Conservation (phyloP, 1,284 basidiomycete genomes). For the Kwoniella shivajii region DNA sequence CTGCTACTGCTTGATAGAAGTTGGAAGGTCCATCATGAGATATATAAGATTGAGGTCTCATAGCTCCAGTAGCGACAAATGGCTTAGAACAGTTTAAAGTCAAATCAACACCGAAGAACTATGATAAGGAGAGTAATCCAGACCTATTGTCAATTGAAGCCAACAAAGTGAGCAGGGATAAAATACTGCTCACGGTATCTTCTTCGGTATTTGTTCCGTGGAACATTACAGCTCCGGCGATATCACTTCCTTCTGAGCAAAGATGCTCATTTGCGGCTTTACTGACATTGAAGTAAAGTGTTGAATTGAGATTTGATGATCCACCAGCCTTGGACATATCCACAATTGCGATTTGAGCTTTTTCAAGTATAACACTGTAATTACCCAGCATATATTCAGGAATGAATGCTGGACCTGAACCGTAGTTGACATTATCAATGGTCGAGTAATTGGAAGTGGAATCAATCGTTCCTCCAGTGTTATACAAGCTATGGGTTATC, state of each 20-base stretch:
- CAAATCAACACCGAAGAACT: conserved; percentile 20
- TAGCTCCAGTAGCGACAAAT: conserved; percentile 47
- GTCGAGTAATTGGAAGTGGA: conserved; percentile 14
- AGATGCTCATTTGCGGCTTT: conserved; percentile 34
- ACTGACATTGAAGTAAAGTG: conserved; percentile 29
- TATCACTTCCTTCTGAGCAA: conserved; percentile 27
- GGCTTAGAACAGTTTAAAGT: conserved; percentile 35
- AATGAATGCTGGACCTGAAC: not conserved
- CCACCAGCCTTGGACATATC: conserved; percentile 8
- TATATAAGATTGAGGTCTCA: conserved; percentile 46
- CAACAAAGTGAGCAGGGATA: not conserved
- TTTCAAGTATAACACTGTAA: conserved; percentile 16
- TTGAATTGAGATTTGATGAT: conserved; percentile 25
- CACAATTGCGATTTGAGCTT: conserved; percentile 14
- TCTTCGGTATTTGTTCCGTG: conserved; percentile 47
- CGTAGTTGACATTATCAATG: conserved; percentile 20
- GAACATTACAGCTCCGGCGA: conserved; percentile 29
- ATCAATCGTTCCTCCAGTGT: conserved; percentile 17
- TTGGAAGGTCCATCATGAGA: conserved; percentile 45
- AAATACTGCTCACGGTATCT: conserved; percentile 29
- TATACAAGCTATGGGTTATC: conserved; percentile 6
- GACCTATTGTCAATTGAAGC: too few species aligned
- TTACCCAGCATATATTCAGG: conserved; percentile 14
- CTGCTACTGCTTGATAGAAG: conserved; percentile 40
- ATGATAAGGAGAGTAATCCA: not conserved